phyloP scores from a whole-genome alignment of 169 alveolate genomes.

The Plasmodium cynomolgi region DNA sequence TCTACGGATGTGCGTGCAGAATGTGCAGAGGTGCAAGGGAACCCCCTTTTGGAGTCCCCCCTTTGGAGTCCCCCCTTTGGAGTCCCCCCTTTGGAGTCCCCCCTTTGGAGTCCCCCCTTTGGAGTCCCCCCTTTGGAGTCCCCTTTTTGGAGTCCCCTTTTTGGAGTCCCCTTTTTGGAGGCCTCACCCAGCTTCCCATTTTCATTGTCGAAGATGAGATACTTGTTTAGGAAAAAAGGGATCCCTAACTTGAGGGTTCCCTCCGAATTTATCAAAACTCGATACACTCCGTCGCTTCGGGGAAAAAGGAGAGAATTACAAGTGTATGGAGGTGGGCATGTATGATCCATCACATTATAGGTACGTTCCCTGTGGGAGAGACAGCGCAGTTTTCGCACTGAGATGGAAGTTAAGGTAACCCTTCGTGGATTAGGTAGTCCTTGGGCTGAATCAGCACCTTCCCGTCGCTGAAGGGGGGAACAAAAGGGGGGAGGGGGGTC shows the following conservation, averaged over 20 bases:
- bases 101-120: neutral
- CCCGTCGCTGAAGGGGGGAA: constrained; percentile 7
- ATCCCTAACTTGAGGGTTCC: constrained; percentile 14
- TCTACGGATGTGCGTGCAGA: neutral
- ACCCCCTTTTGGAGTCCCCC: neutral
- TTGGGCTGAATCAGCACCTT: constrained; percentile 12
- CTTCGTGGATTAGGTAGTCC: constrained; percentile 56
- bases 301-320: neutral
- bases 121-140: neutral
- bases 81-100: neutral
- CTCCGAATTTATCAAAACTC: constrained; percentile 29
- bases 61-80: neutral
- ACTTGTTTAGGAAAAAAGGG: constrained; percentile 52
- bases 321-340: neutral
- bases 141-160: neutral
- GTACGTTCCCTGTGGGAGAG: neutral
- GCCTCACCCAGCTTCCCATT: constrained; percentile 22
- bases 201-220: constrained; percentile 54
- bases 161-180: neutral
- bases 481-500: neutral
- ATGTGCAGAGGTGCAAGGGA: neutral
- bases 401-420: neutral
- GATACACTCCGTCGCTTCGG: constrained; percentile 21
- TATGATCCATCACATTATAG: neutral
- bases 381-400: neutral